Conservation (phyloP, 371 early-diverging fungal genomes). For the Mortierella sp. region DNA sequence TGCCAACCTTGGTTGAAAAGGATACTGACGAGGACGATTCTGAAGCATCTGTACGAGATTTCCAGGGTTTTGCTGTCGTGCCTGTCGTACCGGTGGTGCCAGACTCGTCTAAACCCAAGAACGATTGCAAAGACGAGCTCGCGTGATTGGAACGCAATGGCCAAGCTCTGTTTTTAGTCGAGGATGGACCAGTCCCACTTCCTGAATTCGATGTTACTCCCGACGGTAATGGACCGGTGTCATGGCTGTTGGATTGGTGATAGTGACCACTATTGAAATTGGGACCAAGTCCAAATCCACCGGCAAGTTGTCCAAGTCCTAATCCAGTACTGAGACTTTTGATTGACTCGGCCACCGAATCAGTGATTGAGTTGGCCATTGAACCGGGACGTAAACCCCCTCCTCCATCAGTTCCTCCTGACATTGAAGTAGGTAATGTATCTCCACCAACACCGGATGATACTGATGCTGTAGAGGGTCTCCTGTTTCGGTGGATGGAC, state of each 20-base stretch:
- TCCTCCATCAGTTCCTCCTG: not conserved
- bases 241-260: not conserved
- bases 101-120: too few species aligned
- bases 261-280: not conserved
- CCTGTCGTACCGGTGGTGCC: too few species aligned
- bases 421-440: not conserved
- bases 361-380: constrained; percentile 18
- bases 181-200: not conserved
- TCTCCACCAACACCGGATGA: not conserved
- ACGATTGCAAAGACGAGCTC: too few species aligned
- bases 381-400: not conserved
- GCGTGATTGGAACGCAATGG: too few species aligned
- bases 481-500: too few species aligned
- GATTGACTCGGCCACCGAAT: constrained; percentile 46
- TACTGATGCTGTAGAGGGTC: too few species aligned
- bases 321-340: constrained; percentile 32
- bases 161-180: too few species aligned
- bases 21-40: too few species aligned
- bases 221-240: constrained; percentile 5
- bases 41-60: too few species aligned
- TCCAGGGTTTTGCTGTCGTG: too few species aligned
- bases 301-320: constrained; percentile 27
- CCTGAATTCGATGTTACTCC: constrained; percentile 3
- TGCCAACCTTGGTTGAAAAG: too few species aligned
- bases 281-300: constrained; percentile 24